Conservation (phyloP, 2,329 filamentous ascomycete species). For the Hypoxylon sp. region DNA sequence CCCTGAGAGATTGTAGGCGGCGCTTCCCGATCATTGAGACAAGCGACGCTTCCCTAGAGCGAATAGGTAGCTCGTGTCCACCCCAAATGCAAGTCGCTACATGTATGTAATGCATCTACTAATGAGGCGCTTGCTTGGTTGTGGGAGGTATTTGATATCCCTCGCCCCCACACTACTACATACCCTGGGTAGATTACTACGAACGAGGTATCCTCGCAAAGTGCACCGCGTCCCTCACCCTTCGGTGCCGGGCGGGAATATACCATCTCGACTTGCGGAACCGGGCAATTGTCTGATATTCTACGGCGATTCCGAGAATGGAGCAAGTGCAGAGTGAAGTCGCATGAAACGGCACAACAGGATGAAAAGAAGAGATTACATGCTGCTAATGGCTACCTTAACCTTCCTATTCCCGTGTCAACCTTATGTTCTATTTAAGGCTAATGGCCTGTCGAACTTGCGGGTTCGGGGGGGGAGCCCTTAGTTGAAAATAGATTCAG, state of each 20-base stretch:
- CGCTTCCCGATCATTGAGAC: not conserved
- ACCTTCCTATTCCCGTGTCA: conserved; percentile 5
- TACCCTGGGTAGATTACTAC: not conserved
- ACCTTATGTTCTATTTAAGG: conserved; percentile 29
- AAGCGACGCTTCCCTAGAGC: not conserved
- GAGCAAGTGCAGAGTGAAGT: not conserved
- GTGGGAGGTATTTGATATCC: conserved; percentile 3
- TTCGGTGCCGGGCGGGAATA: conserved; percentile 15
- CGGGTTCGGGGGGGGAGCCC: conserved; percentile 19
- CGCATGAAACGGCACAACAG: not conserved
- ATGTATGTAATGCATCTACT: not conserved
- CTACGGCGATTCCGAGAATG: conserved; percentile 13
- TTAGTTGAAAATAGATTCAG: conserved; percentile 45
- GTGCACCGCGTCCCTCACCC: not conserved
- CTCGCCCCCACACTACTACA: conserved; percentile 11
- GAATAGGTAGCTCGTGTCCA: not conserved
- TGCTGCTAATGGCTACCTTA: conserved; percentile 2
- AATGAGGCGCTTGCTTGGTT: conserved; percentile 1
- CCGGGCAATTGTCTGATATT: conserved; percentile 8
- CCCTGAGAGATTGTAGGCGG: not conserved
- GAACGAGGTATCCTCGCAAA: not conserved
- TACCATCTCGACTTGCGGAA: not conserved
- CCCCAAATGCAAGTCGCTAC: not conserved
- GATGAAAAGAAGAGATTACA: conserved; percentile 4
- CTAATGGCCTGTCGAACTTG: conserved; percentile 14